Conservation (phyloP, 805 yeast species). For the Soucietia sequanensis region DNA sequence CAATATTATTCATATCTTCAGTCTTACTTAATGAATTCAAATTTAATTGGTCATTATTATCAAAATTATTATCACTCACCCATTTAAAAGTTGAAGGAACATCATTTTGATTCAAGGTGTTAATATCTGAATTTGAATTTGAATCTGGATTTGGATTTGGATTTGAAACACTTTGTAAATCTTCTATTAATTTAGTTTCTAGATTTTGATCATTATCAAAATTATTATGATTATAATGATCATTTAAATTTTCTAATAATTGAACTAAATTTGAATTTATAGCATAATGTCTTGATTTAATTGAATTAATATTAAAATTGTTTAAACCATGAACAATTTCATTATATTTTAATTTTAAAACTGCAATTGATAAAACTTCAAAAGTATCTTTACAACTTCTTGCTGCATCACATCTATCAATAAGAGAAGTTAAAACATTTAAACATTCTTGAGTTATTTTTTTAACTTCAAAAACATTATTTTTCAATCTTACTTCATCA, state of each 20-base stretch:
- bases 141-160: not conserved
- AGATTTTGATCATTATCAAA: not conserved
- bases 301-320: conserved; percentile 19
- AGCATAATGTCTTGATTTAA: conserved; percentile 28
- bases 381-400: conserved; percentile 66
- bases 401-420: conserved; percentile 79
- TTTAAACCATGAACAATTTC: conserved; percentile 24
- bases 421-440: conserved; percentile 56
- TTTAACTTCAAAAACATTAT: conserved; percentile 43
- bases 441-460: conserved; percentile 55
- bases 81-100: conserved; percentile 25
- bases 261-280: conserved; percentile 37
- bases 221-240: too few relatives aligned
- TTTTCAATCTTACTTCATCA: conserved; percentile 46
- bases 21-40: not conserved
- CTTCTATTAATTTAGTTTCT: conserved; percentile 1
- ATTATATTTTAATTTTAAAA: conserved; percentile 56
- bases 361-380: conserved; percentile 69
- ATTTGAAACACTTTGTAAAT: not conserved
- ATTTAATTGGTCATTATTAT: too few relatives aligned
- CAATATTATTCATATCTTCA: not conserved
- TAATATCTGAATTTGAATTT: not conserved
- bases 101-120: not conserved
- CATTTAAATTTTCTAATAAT: conserved; percentile 32
- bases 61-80: conserved; percentile 24